These are phyloP conservation scores for Odontarrhena argentea DNA, from an alignment of 345 rosid genomes.

Conservation along the genomic window DNA sequence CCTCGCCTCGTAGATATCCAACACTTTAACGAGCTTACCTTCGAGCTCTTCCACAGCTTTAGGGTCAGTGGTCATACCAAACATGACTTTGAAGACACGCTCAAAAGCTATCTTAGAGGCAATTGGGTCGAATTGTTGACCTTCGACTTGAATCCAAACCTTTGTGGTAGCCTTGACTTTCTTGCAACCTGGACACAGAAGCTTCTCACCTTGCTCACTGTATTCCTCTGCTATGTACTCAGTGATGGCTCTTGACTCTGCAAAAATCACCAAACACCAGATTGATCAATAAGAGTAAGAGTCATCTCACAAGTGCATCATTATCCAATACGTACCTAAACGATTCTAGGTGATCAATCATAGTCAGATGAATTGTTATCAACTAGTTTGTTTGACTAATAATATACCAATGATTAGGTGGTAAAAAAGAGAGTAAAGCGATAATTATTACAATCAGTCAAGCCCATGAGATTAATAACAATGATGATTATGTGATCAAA, in stretches of 20 bases:
- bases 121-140: slow-evolving; percentile 46
- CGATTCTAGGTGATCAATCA: too few relatives aligned
- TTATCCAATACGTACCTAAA: too few relatives aligned
- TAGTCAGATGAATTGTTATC: too few relatives aligned
- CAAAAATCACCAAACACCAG: background rate
- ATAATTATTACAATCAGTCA: too few relatives aligned
- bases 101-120: slow-evolving; percentile 35
- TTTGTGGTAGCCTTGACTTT: slow-evolving; percentile 28
- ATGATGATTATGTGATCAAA: too few relatives aligned
- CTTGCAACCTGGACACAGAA: slow-evolving; percentile 31
- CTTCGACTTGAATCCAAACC: slow-evolving; percentile 53
- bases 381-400: too few relatives aligned
- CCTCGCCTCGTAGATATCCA: slow-evolving; percentile 55
- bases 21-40: slow-evolving; percentile 44
- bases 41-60: slow-evolving; percentile 35
- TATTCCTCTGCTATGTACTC: slow-evolving; percentile 46
- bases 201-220: slow-evolving; percentile 39
- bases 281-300: too few relatives aligned
- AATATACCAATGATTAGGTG: too few relatives aligned
- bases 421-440: too few relatives aligned
- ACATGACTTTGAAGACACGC: slow-evolving; percentile 40
- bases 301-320: too few relatives aligned
- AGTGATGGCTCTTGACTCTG: slow-evolving; percentile 55
- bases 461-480: too few relatives aligned
- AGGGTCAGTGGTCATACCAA: slow-evolving; percentile 43